A percentile compares a stretch with the other conserved stretches of the same genome.
Conservation (phyloP, 345 rosid genomes). For the Brassica carinata region DNA sequence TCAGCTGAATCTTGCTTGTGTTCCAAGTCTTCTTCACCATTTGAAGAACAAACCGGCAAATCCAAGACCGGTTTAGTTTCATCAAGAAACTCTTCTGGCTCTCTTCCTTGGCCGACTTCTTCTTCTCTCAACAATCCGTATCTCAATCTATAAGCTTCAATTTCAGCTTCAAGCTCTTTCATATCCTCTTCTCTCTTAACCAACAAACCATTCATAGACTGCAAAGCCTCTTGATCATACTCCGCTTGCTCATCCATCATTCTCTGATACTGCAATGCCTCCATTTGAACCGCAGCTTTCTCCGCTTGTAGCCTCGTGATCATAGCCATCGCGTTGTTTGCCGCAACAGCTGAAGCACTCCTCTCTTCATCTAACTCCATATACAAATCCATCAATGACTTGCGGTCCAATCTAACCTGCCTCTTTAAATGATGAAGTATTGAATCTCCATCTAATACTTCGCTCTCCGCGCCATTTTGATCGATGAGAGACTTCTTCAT, state of each 20-base stretch:
- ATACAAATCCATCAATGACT: conserved; percentile 78
- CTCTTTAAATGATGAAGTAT: conserved; percentile 71
- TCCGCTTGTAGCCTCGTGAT: conserved; percentile 88
- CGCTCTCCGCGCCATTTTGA: conserved; percentile 35
- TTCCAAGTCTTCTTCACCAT: conserved; percentile 41
- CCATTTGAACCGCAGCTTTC: conserved; percentile 96
- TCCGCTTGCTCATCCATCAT: conserved; percentile 99
- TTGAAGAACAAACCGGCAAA: conserved; percentile 28
- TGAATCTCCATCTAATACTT: conserved; percentile 57
- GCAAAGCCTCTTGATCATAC: conserved; percentile 91
- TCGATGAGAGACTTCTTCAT: conserved; percentile 53
- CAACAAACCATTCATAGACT: conserved; percentile 58
- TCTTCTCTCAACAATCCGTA: conserved; percentile 51
- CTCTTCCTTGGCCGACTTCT: background rate
- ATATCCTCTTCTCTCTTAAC: conserved; percentile 66
- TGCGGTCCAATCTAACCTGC: conserved; percentile 79
- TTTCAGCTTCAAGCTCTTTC: conserved; percentile 64
- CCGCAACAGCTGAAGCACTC: conserved; percentile 87
- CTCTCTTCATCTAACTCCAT: conserved; percentile 97
- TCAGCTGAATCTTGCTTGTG: conserved; percentile 26
- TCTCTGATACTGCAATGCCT: conserved; percentile 98
- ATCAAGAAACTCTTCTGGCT: background rate
- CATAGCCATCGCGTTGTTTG: conserved; percentile 97
- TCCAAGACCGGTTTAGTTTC: conserved; percentile 35
- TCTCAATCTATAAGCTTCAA: conserved; percentile 62